A percentile compares a stretch with the other conserved stretches of the same genome.
Evolutionary conservation across 2,329 filamentous ascomycete species (phyloP).

Genomic region (Penicillium sp.): DNA sequence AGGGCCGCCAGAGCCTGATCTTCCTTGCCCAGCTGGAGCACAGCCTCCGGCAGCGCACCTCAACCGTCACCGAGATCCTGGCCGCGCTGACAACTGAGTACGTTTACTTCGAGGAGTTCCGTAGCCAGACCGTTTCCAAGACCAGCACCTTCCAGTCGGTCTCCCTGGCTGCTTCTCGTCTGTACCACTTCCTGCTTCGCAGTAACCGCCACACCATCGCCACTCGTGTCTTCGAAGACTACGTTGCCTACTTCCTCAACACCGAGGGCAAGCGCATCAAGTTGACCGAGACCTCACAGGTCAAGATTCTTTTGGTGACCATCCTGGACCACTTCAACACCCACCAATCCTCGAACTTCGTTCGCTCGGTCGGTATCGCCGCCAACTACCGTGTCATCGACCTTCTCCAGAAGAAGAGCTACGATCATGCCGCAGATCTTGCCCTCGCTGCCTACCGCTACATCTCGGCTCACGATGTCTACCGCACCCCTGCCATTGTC

Average conservation of each 20-base stretch:
- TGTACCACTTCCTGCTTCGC: constrained; percentile 30
- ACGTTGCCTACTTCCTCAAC: constrained; percentile 29
- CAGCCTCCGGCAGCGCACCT: constrained; percentile 29
- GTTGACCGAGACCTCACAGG: constrained; percentile 24
- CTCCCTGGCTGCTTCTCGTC: constrained; percentile 31
- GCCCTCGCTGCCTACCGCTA: constrained; percentile 33
- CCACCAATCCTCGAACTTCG: constrained; percentile 32
- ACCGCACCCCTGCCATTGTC: constrained; percentile 26
- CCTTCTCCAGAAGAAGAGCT: constrained; percentile 28
- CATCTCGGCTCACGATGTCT: constrained; percentile 30
- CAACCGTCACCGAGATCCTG: constrained; percentile 41
- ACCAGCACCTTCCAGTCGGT: constrained; percentile 36
- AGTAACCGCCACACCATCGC: constrained; percentile 24
- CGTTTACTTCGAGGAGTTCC: constrained; percentile 40
- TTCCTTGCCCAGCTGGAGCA: constrained; percentile 47
- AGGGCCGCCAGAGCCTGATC: constrained; percentile 35
- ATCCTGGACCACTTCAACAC: constrained; percentile 33
- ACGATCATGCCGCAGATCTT: constrained; percentile 32
- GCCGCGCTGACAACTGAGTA: constrained; percentile 43
- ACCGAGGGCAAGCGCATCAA: constrained; percentile 31
- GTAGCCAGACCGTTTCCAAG: constrained; percentile 35
- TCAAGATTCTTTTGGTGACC: constrained; percentile 30
- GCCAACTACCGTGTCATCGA: constrained; percentile 25
- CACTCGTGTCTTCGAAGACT: constrained; percentile 28
- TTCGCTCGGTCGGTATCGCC: constrained; percentile 38